A percentile compares a stretch with the other conserved stretches of the same genome.
Evolutionary conservation across 1,284 basidiomycete species (phyloP).

Genomic region (Inonotus obliquus): DNA sequence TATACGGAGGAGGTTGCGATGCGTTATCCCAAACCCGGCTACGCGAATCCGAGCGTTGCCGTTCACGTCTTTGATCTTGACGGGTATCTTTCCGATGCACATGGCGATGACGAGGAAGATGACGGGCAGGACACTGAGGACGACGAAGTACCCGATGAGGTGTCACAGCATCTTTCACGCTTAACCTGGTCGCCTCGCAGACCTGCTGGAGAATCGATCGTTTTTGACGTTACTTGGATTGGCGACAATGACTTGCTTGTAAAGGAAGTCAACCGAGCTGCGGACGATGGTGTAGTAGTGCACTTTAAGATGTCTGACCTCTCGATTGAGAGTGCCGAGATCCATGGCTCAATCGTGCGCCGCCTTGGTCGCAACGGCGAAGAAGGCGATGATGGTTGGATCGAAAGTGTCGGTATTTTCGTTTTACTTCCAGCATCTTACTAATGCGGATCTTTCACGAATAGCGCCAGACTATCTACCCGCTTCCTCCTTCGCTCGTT

Average conservation of each 20-base stretch:
- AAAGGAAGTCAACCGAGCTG: conserved; percentile 84
- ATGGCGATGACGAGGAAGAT: conserved; percentile 1
- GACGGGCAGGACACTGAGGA: conserved; percentile 12
- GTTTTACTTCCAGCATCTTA: background rate
- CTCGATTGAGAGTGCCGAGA: conserved; percentile 24
- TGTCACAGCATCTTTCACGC: conserved; percentile 36
- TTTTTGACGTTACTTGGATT: conserved; percentile 86
- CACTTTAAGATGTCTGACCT: conserved; percentile 55
- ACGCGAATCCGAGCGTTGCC: conserved; percentile 81
- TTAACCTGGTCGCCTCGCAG: conserved; percentile 66
- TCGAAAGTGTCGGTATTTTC: conserved; percentile 57
- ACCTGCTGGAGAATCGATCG: conserved; percentile 59
- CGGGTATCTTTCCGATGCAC: conserved; percentile 32
- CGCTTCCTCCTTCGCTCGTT: conserved; percentile 44
- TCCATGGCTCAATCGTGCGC: conserved; percentile 59
- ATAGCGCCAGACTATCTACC: conserved; percentile 58
- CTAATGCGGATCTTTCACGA: conserved; percentile 15
- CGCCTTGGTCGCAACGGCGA: conserved; percentile 77
- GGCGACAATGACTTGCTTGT: conserved; percentile 71
- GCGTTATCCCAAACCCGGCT: conserved; percentile 92
- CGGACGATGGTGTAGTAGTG: conserved; percentile 73
- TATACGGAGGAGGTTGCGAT: conserved; percentile 78
- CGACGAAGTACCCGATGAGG: conserved; percentile 29
- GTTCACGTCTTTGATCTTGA: conserved; percentile 80
- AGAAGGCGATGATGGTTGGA: conserved; percentile 90